Evolutionary conservation across 495 filamentous ascomycete genomes (phyloP), one percentile per base, ranked within the genome.

Genomic region (Entonaema liquescens): DNA sequence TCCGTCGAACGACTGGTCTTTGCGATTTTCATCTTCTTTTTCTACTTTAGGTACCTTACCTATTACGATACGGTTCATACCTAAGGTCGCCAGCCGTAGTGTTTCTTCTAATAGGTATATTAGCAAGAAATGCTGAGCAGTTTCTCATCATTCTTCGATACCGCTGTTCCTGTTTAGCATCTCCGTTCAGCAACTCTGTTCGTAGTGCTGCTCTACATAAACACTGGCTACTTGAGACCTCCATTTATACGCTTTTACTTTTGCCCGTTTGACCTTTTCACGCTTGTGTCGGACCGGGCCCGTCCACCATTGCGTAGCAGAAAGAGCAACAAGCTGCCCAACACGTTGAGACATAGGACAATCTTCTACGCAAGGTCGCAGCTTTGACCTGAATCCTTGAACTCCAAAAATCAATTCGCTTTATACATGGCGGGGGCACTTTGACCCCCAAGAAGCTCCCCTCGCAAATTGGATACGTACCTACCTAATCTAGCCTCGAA

Each of bases 381-480:
- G 5, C 15, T 29, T 15, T 25, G 47, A 36, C 49, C 21, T 47
- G n/a, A 19, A 12, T 12, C 15, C 5, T 23, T 42, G n/a, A 54
- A 15, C 31, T 17, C 21, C 11, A 17, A 31, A 19, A 9, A 21
- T 47, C 28, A 21, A 9, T 23, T 52, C 2, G 5, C 17, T 49
- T 53, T 19, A 36, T 61, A 6, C 7, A 65, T 65, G 55, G 61
- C 17, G 50, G 25, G 47, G 31, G 2, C 38, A 58, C n/a, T 12
- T 26, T 60, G 35, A 53, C 13, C 49, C 26, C 13, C n/a, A 9
- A 40, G 50, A 17, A 23, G 11, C 9, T 47, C 19, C 17, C 17
- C 12, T 15, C n/a, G 38, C 29, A 56, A 61, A 0, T 70, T 57
- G 47, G 55, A 60, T 60, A 65, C 26, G 15, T 50, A 31, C n/a